phyloP scores from a whole-genome alignment of 108 stramenopile genomes.

The Pseudonitzschia delicatissima region DNA sequence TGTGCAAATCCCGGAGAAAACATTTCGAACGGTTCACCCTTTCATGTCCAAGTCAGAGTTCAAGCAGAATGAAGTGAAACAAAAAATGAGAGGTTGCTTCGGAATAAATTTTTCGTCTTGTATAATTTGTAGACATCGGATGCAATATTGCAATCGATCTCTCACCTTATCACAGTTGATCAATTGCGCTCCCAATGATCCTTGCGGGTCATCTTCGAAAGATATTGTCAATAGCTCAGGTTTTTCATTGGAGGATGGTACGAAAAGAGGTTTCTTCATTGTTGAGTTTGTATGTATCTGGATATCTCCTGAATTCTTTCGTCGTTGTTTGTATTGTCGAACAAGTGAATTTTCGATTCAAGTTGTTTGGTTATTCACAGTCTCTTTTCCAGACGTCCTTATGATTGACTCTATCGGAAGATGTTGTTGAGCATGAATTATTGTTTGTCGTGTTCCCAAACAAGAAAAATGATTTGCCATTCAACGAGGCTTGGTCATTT shows the following conservation, averaged over 20 bases:
- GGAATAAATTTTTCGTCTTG: not conserved
- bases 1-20: conserved; percentile 69
- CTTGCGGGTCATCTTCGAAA: conserved; percentile 64
- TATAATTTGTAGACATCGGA: not conserved
- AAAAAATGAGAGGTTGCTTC: too few species aligned
- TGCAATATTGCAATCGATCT: not conserved
- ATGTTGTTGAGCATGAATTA: too few species aligned
- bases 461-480: too few species aligned
- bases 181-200: conserved; percentile 61
- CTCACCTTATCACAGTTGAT: conserved; percentile 68
- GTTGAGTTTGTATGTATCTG: too few species aligned
- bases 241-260: conserved; percentile 51
- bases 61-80: not conserved
- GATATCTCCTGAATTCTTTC: too few species aligned
- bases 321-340: too few species aligned
- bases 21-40: conserved; percentile 70
- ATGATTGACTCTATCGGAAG: too few species aligned
- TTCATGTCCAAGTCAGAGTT: not conserved
- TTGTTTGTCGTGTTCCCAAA: too few species aligned
- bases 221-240: conserved; percentile 61
- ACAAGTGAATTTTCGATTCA: too few species aligned
- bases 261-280: conserved; percentile 50
- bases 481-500: too few species aligned
- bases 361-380: too few species aligned
- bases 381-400: too few species aligned